Base-by-base conservation (phyloP, 305 asterid species). In the Salvia sclarea region DNA sequence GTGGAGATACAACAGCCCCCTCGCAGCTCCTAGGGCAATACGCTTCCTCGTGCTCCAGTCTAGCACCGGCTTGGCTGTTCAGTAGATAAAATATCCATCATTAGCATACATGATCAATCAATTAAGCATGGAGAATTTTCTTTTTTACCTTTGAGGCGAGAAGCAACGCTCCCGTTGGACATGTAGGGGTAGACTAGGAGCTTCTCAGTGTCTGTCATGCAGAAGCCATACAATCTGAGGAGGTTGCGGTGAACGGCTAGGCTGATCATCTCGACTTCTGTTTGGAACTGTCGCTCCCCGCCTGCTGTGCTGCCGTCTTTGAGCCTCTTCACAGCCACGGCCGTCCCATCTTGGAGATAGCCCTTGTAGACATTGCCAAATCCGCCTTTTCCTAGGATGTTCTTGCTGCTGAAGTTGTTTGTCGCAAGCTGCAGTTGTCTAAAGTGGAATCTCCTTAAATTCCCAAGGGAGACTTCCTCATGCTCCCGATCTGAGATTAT, bases 221-320 rank as follows among this genome's bases (percentile, higher is more conserved):
- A 94, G 64, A 91, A 94, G 0, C 97, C 99, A 0, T 85, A 82
- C 11, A 94, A 61, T 64, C 88, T 78, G 43, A 94, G 95, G 80
- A 94, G 98, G 77, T 94, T 89, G n/a, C 99, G 92, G 24, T 94
- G 99, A 40, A 94, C 96, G 3, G 98, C 99, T 62, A 94, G 66
- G 79, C 98, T 94, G 72, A 94, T 91, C 93, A 91, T 87, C 85
- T 89, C 96, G n/a, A 94, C 92, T 79, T 94, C 99, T 21, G 98
- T 94, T 77, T 87, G 97, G 55, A 94, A 91, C 66, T 94, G 99
- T 65, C 82, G 71, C 75, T 88, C 95, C 12, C 98, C 99, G 2
- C 96, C 96, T 1, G 83, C 70, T 1, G 96, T 85, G 71, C 80
- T 80, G 1, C 99, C 98, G 50, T 94, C 99, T 68, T 94, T 87